These are phyloP conservation scores for Talaromyces sp. DNA, from an alignment of 2,329 filamentous ascomycete genomes.

Conservation along the genomic window DNA sequence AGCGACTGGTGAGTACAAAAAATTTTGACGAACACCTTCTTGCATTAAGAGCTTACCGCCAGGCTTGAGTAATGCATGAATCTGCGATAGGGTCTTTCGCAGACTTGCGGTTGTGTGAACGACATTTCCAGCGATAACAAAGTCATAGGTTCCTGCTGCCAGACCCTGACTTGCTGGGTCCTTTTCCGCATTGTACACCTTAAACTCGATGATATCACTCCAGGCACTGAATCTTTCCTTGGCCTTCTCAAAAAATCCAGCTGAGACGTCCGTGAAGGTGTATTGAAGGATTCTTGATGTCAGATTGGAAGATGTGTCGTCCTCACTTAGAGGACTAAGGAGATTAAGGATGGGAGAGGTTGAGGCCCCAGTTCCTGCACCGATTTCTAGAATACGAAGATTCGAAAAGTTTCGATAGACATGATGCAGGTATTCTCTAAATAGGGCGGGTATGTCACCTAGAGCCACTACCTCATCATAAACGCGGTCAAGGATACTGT, in stretches of 20 bases:
- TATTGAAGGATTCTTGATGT: conserved; percentile 20
- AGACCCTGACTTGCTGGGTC: conserved; percentile 31
- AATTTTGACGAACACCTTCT: conserved; percentile 33
- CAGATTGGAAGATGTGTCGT: neutral
- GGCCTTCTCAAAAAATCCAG: conserved; percentile 31
- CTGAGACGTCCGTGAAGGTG: conserved; percentile 31
- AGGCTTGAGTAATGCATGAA: conserved; percentile 32
- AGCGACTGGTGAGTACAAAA: conserved; percentile 23
- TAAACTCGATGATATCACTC: conserved; percentile 26
- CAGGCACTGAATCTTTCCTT: conserved; percentile 25
- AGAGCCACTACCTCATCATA: conserved; percentile 29
- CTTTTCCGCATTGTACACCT: conserved; percentile 30
- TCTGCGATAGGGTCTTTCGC: conserved; percentile 25
- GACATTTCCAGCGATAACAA: conserved; percentile 36
- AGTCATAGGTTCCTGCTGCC: conserved; percentile 27
- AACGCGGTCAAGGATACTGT: conserved; percentile 28
- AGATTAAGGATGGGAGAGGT: conserved; percentile 36
- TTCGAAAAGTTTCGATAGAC: conserved; percentile 24
- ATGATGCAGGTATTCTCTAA: conserved; percentile 21
- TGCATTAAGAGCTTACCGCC: conserved; percentile 47
- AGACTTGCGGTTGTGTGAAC: conserved; percentile 31
- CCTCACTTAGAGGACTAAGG: conserved; percentile 20
- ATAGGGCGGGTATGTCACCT: conserved; percentile 22
- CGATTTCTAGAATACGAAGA: conserved; percentile 40
- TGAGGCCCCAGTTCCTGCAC: conserved; percentile 45